These are phyloP conservation scores for Liriodendron chinense DNA, from an alignment of 164 flowering plant genomes.

Conservation along the genomic window DNA sequence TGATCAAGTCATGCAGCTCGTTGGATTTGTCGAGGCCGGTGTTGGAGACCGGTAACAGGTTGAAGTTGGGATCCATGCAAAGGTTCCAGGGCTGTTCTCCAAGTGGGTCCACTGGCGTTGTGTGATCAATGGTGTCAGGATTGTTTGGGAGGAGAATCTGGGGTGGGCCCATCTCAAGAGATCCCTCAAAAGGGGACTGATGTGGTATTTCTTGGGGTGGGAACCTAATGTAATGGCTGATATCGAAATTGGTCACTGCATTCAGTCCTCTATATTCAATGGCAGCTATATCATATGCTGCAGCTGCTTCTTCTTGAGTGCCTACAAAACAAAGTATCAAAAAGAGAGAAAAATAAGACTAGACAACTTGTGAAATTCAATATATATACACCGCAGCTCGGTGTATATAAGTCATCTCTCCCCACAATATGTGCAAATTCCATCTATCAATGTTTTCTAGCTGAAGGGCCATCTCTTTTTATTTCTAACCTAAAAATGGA, in stretches of 20 bases:
- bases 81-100: constrained; percentile 29
- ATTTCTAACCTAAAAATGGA: neutral
- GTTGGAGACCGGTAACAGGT: constrained; percentile 26
- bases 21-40: constrained; percentile 26
- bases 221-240: constrained; percentile 21
- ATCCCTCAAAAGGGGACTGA: constrained; percentile 2
- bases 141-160: constrained; percentile 9
- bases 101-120: constrained; percentile 20
- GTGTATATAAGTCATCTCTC: neutral
- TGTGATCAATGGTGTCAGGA: constrained; percentile 2
- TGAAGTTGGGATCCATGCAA: constrained; percentile 22
- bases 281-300: constrained; percentile 36
- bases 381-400: neutral
- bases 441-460: neutral
- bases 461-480: neutral
- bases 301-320: constrained; percentile 40
- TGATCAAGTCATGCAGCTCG: constrained; percentile 39
- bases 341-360: neutral
- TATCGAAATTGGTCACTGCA: constrained; percentile 41
- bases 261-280: constrained; percentile 34
- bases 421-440: neutral
- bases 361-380: neutral
- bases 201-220: neutral
- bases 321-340: constrained; percentile 7
- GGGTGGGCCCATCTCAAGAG: constrained; percentile 2